phyloP scores from a whole-genome alignment of 2,329 filamentous ascomycete genomes.

The Colletotrichum neosansevieriae region DNA sequence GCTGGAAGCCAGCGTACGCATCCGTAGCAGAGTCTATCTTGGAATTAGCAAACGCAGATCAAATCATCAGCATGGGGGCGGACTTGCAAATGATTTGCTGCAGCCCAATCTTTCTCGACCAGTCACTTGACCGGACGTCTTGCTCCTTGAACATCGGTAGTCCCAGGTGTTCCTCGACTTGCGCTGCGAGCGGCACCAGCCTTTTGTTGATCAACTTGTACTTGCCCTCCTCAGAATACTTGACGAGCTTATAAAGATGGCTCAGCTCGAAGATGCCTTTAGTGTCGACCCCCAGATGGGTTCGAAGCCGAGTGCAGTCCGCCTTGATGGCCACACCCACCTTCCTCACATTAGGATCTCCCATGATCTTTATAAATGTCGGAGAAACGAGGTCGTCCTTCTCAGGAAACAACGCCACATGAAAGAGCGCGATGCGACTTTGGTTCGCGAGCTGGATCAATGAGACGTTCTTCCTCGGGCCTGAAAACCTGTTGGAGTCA shows the following conservation, averaged over 20 bases:
- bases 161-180: slow-evolving; percentile 77
- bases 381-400: slow-evolving; percentile 74
- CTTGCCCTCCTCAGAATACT: slow-evolving; percentile 66
- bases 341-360: slow-evolving; percentile 77
- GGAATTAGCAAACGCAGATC: slow-evolving; percentile 40
- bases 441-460: slow-evolving; percentile 86
- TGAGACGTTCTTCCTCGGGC: slow-evolving; percentile 77
- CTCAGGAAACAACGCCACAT: slow-evolving; percentile 74
- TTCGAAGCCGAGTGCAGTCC: slow-evolving; percentile 76
- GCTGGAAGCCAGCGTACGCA: slow-evolving; percentile 81
- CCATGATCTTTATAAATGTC: slow-evolving; percentile 77
- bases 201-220: slow-evolving; percentile 72
- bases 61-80: neutral
- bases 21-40: slow-evolving; percentile 80
- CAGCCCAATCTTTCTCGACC: slow-evolving; percentile 72
- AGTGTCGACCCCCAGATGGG: slow-evolving; percentile 73
- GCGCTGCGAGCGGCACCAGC: slow-evolving; percentile 74
- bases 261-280: slow-evolving; percentile 83
- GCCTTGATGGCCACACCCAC: slow-evolving; percentile 81
- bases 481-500: slow-evolving; percentile 58
- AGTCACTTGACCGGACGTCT: slow-evolving; percentile 79
- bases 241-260: slow-evolving; percentile 83
- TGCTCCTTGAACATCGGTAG: slow-evolving; percentile 81
- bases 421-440: slow-evolving; percentile 83
- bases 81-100: slow-evolving; percentile 77